Base-by-base conservation (phyloP, 2,329 filamentous ascomycete genomes). In the Botrytis porri region DNA sequence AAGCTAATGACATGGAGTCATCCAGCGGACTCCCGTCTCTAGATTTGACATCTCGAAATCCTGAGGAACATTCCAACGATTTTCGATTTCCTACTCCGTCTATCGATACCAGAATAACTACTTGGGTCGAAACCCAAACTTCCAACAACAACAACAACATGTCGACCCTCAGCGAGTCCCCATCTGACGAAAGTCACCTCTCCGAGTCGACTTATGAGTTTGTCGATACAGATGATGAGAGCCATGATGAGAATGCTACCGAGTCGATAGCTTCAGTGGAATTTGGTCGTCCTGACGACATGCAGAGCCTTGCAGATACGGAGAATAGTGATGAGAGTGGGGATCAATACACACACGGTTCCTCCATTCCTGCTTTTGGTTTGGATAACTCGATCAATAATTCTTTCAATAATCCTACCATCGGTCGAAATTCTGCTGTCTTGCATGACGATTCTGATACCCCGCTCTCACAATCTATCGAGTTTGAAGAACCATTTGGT, bases 401-500 rank as follows among this genome's bases (percentile, higher is more conserved):
- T 73, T 75, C 78, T 64, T 79, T 80, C 72, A 76, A 78, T 65
- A 79, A 77, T 39, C 79, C 80, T 39, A 80, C 78, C 64, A 77
- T 81, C 73, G 79, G 78, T 63, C 77, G 75, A 43, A 81, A 77
- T 71, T 76, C 79, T 71, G 74, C 77, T 39, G 67, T 77, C 25
- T 72, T 78, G 20, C 67, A 77, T 69, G 79, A 81, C 45, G 78
- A 80, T 69, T 62, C 77, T 43, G 78, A 80, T 32, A 79, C 74
- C 61, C 74, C 77, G 48, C 75, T 79, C 62, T 64, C 76, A 43
- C 77, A 78, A 39, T 84, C 84, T 10, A 86, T 86, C 77, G 83
- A 84, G 73, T 85, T 86, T 73, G 81, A 83, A 73, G 85, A 86
- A 76, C 81, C 82, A 45, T 79, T 80, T 62, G 79, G 75, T 62